Conservation (phyloP, 139 green algal genomes). For the Chara braunii region DNA sequence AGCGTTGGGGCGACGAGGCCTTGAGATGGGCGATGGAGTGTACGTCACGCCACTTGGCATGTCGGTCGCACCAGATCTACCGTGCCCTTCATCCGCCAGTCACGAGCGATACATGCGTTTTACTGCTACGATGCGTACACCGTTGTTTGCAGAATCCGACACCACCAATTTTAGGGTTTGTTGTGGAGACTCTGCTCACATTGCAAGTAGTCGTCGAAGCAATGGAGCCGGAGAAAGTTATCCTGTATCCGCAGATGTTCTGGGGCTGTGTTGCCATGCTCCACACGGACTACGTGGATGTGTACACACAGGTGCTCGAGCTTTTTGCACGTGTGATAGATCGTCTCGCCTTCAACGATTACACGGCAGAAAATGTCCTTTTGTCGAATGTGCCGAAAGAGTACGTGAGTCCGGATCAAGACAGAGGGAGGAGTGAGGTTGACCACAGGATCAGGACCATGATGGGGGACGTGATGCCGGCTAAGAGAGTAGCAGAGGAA, state of each 20-base stretch:
- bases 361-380: conserved; percentile 63
- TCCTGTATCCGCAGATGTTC: conserved; percentile 76
- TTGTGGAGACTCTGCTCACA: conserved; percentile 48
- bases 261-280: conserved; percentile 63
- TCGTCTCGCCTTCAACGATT: conserved; percentile 50
- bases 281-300: conserved; percentile 55
- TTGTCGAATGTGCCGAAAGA: conserved; percentile 44
- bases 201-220: conserved; percentile 48
- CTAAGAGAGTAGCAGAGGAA: too few species aligned
- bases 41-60: conserved; percentile 52
- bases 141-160: conserved; percentile 53
- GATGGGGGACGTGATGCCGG: too few species aligned
- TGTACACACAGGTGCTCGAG: conserved; percentile 50
- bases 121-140: conserved; percentile 65
- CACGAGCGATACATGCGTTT: conserved; percentile 53
- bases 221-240: conserved; percentile 53
- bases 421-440: too few species aligned
- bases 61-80: conserved; percentile 70
- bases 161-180: conserved; percentile 33
- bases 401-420: too few species aligned
- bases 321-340: conserved; percentile 57
- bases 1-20: conserved; percentile 66
- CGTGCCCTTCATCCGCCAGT: conserved; percentile 61
- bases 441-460: too few species aligned
- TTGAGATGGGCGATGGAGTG: conserved; percentile 69